phyloP scores from a whole-genome alignment of 352 stramenopile genomes.

The Phytophthora ramorum region DNA sequence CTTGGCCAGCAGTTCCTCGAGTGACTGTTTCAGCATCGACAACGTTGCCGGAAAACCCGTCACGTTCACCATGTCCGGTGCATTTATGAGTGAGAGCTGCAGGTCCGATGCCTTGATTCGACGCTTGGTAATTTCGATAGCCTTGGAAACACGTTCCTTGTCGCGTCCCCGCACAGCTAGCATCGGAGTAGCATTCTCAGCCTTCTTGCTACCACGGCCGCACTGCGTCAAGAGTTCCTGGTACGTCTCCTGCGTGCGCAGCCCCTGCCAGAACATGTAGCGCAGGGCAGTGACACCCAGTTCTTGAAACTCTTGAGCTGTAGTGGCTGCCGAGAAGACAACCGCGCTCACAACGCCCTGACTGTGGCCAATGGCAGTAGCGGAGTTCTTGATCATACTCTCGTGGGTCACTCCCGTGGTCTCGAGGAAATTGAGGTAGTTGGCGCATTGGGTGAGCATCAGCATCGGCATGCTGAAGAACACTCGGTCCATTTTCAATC shows the following conservation, averaged over 20 bases:
- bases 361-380: slow-evolving; percentile 70
- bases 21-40: slow-evolving; percentile 52
- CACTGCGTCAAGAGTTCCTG: slow-evolving; percentile 35
- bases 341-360: slow-evolving; percentile 81
- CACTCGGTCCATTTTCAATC: slow-evolving; percentile 41
- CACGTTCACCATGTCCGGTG: slow-evolving; percentile 61
- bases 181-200: slow-evolving; percentile 67
- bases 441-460: slow-evolving; percentile 74
- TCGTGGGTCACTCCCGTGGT: slow-evolving; percentile 60
- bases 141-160: slow-evolving; percentile 57
- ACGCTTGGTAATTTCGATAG: slow-evolving; percentile 58
- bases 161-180: slow-evolving; percentile 67
- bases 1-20: slow-evolving; percentile 59
- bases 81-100: slow-evolving; percentile 83
- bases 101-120: slow-evolving; percentile 58
- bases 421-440: slow-evolving; percentile 80
- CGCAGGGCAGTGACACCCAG: slow-evolving; percentile 58
- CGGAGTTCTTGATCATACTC: slow-evolving; percentile 51
- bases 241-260: slow-evolving; percentile 72
- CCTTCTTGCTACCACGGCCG: slow-evolving; percentile 38
- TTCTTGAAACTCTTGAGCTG: slow-evolving; percentile 53
- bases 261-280: slow-evolving; percentile 88
- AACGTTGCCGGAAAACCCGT: slow-evolving; percentile 73
- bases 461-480: slow-evolving; percentile 86
- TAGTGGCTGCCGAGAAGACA: slow-evolving; percentile 68